Percentiles rank a stretch among this genome's conserved stretches.
Conservation (phyloP, 441 rosid species). For the Euphorbia corollata region DNA sequence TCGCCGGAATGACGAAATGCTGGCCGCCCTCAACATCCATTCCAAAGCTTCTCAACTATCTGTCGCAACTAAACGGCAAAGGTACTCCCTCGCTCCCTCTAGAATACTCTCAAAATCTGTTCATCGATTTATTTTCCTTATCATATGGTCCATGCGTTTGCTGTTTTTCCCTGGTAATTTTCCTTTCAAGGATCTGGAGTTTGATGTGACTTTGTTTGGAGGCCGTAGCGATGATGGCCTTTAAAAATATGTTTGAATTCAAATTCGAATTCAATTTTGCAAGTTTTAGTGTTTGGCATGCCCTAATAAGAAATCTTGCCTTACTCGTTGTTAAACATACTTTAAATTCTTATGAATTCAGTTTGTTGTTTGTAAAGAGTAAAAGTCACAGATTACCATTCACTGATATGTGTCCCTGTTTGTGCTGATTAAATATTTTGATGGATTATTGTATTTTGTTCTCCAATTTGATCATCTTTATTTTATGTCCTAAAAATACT, state of each 20-base stretch:
- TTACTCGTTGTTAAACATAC: not conserved
- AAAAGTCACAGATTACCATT: too few species aligned
- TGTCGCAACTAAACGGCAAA: conserved; percentile 44
- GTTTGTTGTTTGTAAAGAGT: not conserved
- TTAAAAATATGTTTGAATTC: not conserved
- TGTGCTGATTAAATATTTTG: not conserved
- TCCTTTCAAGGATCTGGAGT: too few species aligned
- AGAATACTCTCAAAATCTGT: not conserved
- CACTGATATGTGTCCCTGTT: too few species aligned
- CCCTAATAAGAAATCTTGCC: not conserved
- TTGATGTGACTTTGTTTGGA: not conserved
- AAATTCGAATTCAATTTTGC: not conserved
- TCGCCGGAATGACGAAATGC: conserved; percentile 55
- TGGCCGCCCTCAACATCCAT: conserved; percentile 47
- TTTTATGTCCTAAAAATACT: not conserved
- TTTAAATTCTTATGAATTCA: too few species aligned
- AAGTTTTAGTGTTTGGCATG: too few species aligned
- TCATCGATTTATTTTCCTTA: too few species aligned
- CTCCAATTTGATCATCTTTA: not conserved
- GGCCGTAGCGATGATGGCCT: not conserved
- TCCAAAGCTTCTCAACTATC: conserved; percentile 52
- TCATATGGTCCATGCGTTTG: too few species aligned
- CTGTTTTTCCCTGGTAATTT: too few species aligned
- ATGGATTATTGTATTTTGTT: not conserved
- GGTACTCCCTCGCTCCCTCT: conserved; percentile 22